Evolutionary conservation across 495 filamentous ascomycete genomes (phyloP).

Genomic region (Jackrogersella minutella): DNA sequence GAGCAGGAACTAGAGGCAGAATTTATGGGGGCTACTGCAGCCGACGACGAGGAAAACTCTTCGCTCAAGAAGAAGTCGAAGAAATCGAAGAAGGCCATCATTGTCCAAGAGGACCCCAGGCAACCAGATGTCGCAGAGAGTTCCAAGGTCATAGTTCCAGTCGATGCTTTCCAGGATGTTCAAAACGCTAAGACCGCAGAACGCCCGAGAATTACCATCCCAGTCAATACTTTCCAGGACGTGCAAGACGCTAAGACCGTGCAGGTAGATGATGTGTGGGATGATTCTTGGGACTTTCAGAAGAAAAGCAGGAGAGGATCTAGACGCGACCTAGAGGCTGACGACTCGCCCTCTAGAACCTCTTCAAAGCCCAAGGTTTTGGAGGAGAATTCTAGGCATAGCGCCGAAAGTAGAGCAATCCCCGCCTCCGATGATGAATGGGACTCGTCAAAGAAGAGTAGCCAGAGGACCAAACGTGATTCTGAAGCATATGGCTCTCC

Average conservation of each 20-base stretch:
- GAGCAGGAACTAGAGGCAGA: conserved; percentile 31
- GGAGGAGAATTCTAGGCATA: neutral
- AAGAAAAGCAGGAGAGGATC: conserved; percentile 43
- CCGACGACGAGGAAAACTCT: conserved; percentile 28
- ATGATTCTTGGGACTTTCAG: conserved; percentile 35
- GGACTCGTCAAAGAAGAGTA: conserved; percentile 3
- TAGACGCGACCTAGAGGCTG: conserved; percentile 25
- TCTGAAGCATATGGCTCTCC: conserved; percentile 41
- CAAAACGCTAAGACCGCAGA: conserved; percentile 14
- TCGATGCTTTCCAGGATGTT: conserved; percentile 47
- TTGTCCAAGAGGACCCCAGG: conserved; percentile 38
- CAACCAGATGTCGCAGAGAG: conserved; percentile 27
- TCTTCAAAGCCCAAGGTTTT: neutral
- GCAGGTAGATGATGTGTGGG: conserved; percentile 34
- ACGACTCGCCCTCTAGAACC: conserved; percentile 10
- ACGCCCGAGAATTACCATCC: conserved; percentile 24
- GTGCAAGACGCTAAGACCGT: conserved; percentile 19
- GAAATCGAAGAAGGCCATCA: conserved; percentile 42
- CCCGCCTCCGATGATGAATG: conserved; percentile 12
- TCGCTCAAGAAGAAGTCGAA: conserved; percentile 40
- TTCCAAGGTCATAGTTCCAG: conserved; percentile 32
- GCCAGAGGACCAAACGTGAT: conserved; percentile 30
- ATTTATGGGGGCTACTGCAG: conserved; percentile 15
- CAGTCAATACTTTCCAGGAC: conserved; percentile 43
- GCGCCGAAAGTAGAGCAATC: neutral